phyloP scores from a whole-genome alignment of 2,329 filamentous ascomycete genomes.

The Orbilia javanica region DNA sequence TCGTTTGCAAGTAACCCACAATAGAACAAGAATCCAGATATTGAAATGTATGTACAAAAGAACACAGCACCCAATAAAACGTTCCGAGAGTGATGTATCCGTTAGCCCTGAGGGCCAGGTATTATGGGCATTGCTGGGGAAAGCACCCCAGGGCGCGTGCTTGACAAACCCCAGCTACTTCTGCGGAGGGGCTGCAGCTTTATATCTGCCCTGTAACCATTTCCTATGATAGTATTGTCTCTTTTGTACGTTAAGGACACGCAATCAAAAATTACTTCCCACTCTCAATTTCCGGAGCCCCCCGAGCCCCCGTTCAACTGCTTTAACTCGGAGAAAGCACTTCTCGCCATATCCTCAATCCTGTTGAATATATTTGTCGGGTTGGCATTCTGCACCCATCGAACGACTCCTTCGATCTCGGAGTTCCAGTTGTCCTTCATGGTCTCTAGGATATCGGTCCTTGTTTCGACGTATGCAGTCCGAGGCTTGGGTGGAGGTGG shows the following conservation, averaged over 20 bases:
- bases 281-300: slow-evolving; percentile 5
- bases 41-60: slow-evolving; percentile 2
- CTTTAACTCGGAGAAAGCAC: slow-evolving; percentile 39
- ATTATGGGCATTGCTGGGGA: background rate
- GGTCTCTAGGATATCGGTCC: slow-evolving; percentile 73
- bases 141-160: background rate
- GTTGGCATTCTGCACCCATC: slow-evolving; percentile 71
- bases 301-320: background rate
- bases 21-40: background rate
- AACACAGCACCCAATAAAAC: background rate
- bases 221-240: background rate
- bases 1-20: too few species aligned
- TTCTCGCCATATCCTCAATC: slow-evolving; percentile 49
- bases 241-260: background rate
- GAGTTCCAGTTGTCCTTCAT: slow-evolving; percentile 83
- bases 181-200: background rate
- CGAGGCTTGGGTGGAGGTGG: slow-evolving; percentile 68
- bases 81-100: background rate
- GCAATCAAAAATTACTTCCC: background rate
- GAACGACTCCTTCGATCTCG: slow-evolving; percentile 76
- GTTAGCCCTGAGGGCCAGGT: background rate
- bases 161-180: background rate
- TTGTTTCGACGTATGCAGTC: slow-evolving; percentile 66
- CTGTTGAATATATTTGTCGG: slow-evolving; percentile 38
- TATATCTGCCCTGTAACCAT: background rate